Conservation (phyloP, 306 rosid species). For the Biancaea sappan region DNA sequence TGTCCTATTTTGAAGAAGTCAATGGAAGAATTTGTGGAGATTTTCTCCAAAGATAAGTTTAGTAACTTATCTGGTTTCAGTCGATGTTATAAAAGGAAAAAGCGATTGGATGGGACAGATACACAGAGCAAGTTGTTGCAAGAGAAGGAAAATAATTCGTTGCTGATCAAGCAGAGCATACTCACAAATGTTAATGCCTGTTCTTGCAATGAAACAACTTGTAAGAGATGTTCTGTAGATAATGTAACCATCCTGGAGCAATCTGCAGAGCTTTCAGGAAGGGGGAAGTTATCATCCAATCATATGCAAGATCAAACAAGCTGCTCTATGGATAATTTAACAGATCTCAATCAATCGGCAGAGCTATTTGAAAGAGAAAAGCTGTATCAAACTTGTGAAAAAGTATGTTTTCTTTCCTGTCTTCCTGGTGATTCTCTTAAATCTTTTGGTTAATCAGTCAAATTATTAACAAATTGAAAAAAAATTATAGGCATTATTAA, state of each 20-base stretch:
- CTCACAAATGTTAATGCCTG: conserved; percentile 32
- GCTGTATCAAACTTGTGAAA: conserved; percentile 37
- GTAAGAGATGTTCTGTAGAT: conserved; percentile 37
- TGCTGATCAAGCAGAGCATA: conserved; percentile 45
- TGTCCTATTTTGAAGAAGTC: not conserved
- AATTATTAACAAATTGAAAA: not conserved
- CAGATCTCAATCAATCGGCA: conserved; percentile 45
- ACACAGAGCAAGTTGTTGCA: conserved; percentile 25
- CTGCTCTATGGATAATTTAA: conserved; percentile 34
- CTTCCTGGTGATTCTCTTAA: conserved; percentile 32
- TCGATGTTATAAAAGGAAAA: conserved; percentile 55
- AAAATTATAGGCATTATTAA: too few relatives aligned
- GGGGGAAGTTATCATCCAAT: conserved; percentile 16
- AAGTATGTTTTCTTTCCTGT: conserved; percentile 39
- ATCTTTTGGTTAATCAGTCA: conserved; percentile 23
- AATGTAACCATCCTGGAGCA: conserved; percentile 43
- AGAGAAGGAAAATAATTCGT: conserved; percentile 40
- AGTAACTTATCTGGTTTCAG: conserved; percentile 41
- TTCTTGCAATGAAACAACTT: conserved; percentile 39
- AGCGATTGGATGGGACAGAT: conserved; percentile 34
- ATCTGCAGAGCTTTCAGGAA: conserved; percentile 39
- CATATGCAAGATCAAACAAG: conserved; percentile 33
- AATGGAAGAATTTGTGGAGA: not conserved
- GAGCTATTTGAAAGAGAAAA: conserved; percentile 39
- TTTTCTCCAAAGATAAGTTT: conserved; percentile 34